Conservation (phyloP, 1,139 yeast species). For the Wickerhamomyces sp. region DNA sequence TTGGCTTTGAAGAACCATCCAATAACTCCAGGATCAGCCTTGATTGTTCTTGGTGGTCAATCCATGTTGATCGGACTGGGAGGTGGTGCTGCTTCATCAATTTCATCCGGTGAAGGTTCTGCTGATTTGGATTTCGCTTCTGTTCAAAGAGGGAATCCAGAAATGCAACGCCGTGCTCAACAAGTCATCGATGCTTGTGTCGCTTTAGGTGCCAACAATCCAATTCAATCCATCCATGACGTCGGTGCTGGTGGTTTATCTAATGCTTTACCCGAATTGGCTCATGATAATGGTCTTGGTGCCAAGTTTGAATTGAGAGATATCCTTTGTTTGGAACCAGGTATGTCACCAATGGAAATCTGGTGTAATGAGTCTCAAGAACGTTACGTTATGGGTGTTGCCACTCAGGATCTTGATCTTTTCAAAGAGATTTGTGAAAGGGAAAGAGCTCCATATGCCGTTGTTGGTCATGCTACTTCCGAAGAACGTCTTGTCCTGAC, state of each 20-base stretch:
- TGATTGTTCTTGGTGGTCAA: conserved; percentile 96
- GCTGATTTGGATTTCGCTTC: conserved; percentile 97
- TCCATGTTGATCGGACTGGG: conserved; percentile 99
- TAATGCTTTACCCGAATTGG: conserved; percentile 95
- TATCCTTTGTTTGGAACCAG: conserved; percentile 87
- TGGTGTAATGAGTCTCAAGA: conserved; percentile 99
- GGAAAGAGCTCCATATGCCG: conserved; percentile 95
- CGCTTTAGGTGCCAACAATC: conserved; percentile 73
- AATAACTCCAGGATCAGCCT: conserved; percentile 88
- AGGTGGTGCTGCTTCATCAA: conserved; percentile 98
- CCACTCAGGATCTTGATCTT: conserved; percentile 66
- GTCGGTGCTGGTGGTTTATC: conserved; percentile 99
- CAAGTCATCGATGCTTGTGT: conserved; percentile 95
- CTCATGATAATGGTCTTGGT: conserved; percentile 94
- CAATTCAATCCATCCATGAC: conserved; percentile 95
- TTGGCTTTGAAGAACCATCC: conserved; percentile 83
- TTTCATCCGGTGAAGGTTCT: conserved; percentile 92
- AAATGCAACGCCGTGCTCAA: conserved; percentile 98
- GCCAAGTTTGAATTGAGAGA: conserved; percentile 90
- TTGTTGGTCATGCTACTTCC: conserved; percentile 89
- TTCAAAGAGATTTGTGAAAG: conserved; percentile 83
- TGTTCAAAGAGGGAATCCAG: conserved; percentile 99
- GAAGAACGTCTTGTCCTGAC: conserved; percentile 80
- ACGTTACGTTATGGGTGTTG: conserved; percentile 91
- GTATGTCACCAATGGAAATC: conserved; percentile 99